Evolutionary conservation across 192 early-diverging fungal genomes (phyloP), one percentile per base, ranked within the genome.

Genomic region (Lunasporangiospora selenospora): DNA sequence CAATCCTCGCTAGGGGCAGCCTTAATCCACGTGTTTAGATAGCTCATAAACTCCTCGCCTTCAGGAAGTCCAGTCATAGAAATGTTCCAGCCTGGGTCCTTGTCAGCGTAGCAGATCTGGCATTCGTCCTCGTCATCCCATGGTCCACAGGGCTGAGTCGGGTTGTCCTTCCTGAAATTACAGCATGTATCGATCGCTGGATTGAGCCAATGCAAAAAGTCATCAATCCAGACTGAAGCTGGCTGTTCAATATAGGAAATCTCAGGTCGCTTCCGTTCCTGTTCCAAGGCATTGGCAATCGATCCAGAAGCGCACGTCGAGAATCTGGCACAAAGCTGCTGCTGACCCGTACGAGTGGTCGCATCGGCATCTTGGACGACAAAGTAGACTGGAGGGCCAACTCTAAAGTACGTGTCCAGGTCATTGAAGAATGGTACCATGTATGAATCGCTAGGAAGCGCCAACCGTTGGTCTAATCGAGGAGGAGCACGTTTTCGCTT

Each of bases 301-400:
- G 85, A 87, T 5, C 53, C 40, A 26, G 70, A 62, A 8, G 75
- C 49, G 36, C 87, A 89, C 0, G 78, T 75, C 3, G 84, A 78
- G 51, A 89, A 85, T 46, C 85, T 55, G 23, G 80, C 87, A 49
- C 87, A 89, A 4, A 89, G 47, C 27, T 85, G 65, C 24, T 80
- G 70, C 51, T 85, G 84, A 19, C 77, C 84, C 6, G 65, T 16
- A 4, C 62, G 62, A 15, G 65, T 60, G 2, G 84, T 86, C 2
- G 80, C 55, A 40, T 87, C 83, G 21, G 59, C 67, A 26, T 64
- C 67, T 44, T 82, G 76, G 23, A 81, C 69, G 9, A 89, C 83
- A 73, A 87, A 89, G 44, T 89, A 89, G 7, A 89, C 85, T 2
- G 87, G 87, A 8, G 87, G 87, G 9, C 87, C 87, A 0, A 83